phyloP scores from a whole-genome alignment of 2,329 filamentous ascomycete genomes.

The Exserohilum turcica region DNA sequence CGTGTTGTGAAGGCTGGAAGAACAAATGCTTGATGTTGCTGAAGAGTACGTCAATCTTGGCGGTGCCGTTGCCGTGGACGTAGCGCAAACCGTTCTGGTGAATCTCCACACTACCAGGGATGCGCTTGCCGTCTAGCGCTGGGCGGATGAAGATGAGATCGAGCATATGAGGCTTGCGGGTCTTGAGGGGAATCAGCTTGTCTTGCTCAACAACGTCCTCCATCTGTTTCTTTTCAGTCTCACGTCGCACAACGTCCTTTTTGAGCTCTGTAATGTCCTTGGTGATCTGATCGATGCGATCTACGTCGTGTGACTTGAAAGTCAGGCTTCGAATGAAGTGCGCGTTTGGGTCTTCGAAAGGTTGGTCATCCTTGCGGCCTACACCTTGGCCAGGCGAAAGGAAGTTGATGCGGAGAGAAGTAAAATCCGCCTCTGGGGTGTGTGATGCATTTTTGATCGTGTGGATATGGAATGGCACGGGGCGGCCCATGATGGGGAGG shows the following conservation, averaged over 20 bases:
- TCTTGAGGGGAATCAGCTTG: slow-evolving; percentile 92
- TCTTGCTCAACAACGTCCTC: slow-evolving; percentile 99
- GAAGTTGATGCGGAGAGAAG: slow-evolving; percentile 95
- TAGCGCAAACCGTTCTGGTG: slow-evolving; percentile 99
- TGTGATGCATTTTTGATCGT: slow-evolving; percentile 99
- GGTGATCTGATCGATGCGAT: slow-evolving; percentile 87
- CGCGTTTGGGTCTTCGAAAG: slow-evolving; percentile 93
- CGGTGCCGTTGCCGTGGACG: slow-evolving; percentile 73
- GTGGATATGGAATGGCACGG: slow-evolving; percentile 95
- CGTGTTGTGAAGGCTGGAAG: slow-evolving; percentile 96
- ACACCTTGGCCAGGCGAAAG: slow-evolving; percentile 96
- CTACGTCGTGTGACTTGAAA: slow-evolving; percentile 86
- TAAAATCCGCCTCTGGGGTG: slow-evolving; percentile 92
- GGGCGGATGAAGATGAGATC: slow-evolving; percentile 96
- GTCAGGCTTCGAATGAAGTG: slow-evolving; percentile 97
- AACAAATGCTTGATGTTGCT: slow-evolving; percentile 98
- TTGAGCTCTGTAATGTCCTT: slow-evolving; percentile 96
- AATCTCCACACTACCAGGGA: slow-evolving; percentile 94
- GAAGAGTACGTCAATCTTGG: slow-evolving; percentile 91
- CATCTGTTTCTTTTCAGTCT: slow-evolving; percentile 99
- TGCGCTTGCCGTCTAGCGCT: slow-evolving; percentile 93
- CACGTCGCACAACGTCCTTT: slow-evolving; percentile 86
- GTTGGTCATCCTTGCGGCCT: slow-evolving; percentile 94
- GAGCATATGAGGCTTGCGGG: slow-evolving; percentile 85
- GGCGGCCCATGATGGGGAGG: slow-evolving; percentile 94